phyloP scores from a whole-genome alignment of 2,329 filamentous ascomycete species.

The Colletotrichum graminicola region DNA sequence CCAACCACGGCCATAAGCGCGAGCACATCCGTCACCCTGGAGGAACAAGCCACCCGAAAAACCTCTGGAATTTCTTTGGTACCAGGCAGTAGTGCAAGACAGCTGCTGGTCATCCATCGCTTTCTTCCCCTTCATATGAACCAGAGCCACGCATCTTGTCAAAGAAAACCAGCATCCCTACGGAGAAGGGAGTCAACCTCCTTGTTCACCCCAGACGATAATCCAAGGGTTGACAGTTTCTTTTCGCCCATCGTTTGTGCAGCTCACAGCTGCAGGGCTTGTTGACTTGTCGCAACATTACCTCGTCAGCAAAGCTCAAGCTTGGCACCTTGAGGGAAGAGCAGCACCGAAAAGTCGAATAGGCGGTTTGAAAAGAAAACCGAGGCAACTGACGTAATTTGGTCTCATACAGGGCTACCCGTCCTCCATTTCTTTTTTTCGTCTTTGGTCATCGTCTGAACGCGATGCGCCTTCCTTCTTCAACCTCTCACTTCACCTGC shows the following conservation, averaged over 20 bases:
- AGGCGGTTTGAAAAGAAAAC: background rate
- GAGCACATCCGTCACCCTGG: background rate
- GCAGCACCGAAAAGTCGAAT: background rate
- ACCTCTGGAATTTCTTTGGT: background rate
- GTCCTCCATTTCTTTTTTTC: background rate
- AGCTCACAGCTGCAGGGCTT: background rate
- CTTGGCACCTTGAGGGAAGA: background rate
- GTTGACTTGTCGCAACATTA: background rate
- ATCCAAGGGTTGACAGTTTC: no score
- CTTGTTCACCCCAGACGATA: background rate
- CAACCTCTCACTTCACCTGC: conserved; percentile 6
- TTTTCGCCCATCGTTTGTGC: background rate
- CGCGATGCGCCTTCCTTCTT: conserved; percentile 10
- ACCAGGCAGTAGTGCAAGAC: background rate
- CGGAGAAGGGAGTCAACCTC: background rate
- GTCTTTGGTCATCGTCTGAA: background rate
- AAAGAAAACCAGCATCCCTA: conserved; percentile 2
- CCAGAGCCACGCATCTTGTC: conserved; percentile 2
- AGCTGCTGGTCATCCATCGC: background rate
- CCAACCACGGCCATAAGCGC: background rate
- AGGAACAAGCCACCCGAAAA: background rate
- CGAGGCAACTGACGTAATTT: background rate
- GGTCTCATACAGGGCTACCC: background rate
- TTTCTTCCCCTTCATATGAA: background rate
- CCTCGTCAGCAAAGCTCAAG: background rate